Evolutionary conservation across 805 yeast genomes (phyloP).

Genomic region (Saturnispora hagleri): DNA sequence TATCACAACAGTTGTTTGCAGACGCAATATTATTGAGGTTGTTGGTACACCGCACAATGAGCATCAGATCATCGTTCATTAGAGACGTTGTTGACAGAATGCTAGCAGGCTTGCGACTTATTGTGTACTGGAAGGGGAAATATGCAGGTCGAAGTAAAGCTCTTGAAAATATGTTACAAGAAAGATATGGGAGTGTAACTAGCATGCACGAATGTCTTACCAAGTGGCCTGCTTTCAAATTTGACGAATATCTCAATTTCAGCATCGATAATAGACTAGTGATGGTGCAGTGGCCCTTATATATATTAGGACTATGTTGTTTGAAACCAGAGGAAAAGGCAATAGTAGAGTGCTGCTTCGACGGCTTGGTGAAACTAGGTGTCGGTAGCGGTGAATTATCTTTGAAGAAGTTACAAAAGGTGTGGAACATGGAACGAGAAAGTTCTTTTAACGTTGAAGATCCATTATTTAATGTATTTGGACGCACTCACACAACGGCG

Average conservation of each 20-base stretch:
- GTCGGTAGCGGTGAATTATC: constrained; percentile 30
- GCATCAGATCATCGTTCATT: constrained; percentile 19
- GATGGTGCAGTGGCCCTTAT: constrained; percentile 32
- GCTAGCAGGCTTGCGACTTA: constrained; percentile 21
- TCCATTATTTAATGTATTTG: constrained; percentile 17
- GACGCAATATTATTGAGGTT: constrained; percentile 31
- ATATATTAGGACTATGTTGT: constrained; percentile 29
- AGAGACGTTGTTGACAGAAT: constrained; percentile 27
- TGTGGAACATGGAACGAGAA: constrained; percentile 26
- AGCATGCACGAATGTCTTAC: neutral
- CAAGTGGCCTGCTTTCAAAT: constrained; percentile 15
- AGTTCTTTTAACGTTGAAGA: constrained; percentile 18
- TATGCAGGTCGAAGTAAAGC: neutral
- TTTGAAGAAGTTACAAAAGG: constrained; percentile 21
- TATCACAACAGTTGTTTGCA: constrained; percentile 31
- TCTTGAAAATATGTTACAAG: neutral
- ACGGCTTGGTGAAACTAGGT: constrained; percentile 27
- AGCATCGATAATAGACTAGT: constrained; percentile 29
- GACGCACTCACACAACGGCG: neutral
- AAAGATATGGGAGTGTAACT: constrained; percentile 4
- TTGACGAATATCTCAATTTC: constrained; percentile 24
- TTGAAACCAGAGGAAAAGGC: constrained; percentile 23
- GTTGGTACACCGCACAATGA: constrained; percentile 22
- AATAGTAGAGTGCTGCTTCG: constrained; percentile 28
- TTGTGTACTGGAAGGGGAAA: constrained; percentile 16